A percentile compares a stretch with the other conserved stretches of the same genome.
Conservation (phyloP, 345 rosid species). For the Eucalyptus pauciflora region DNA sequence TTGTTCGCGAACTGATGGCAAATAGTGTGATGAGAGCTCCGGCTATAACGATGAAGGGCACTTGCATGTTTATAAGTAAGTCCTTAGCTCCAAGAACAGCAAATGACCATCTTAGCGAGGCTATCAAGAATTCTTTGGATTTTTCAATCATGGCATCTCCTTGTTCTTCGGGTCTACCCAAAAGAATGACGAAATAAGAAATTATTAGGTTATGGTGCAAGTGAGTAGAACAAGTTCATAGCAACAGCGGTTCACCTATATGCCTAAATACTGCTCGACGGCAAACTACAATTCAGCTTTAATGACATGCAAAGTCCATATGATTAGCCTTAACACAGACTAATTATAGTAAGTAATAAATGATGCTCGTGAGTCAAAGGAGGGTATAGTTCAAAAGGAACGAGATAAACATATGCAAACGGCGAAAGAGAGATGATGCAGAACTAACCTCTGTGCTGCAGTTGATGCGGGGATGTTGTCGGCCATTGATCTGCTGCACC, state of each 20-base stretch:
- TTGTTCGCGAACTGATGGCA: neutral
- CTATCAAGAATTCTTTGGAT: neutral
- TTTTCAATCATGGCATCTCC: neutral
- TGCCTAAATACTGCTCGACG: neutral
- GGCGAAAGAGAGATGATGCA: rapidly evolving
- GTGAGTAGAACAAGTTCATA: neutral
- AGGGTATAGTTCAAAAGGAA: neutral
- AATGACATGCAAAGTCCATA: neutral
- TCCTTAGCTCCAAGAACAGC: neutral
- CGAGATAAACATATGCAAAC: neutral
- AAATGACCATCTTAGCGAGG: neutral
- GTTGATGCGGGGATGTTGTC: rapidly evolving
- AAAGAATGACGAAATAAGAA: neutral
- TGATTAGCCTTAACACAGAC: neutral
- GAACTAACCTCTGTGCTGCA: rapidly evolving
- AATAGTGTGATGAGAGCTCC: neutral
- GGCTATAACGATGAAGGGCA: neutral
- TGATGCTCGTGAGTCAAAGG: neutral
- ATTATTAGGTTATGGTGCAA: neutral
- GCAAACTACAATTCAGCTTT: too few species aligned
- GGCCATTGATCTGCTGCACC: neutral
- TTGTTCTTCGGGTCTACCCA: neutral
- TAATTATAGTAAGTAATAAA: neutral
- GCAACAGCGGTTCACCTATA: neutral
- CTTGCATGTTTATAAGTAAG: neutral